A percentile compares a stretch with the other conserved stretches of the same genome.
Conservation (phyloP, 1,284 basidiomycete genomes). For the Athelia sp. region DNA sequence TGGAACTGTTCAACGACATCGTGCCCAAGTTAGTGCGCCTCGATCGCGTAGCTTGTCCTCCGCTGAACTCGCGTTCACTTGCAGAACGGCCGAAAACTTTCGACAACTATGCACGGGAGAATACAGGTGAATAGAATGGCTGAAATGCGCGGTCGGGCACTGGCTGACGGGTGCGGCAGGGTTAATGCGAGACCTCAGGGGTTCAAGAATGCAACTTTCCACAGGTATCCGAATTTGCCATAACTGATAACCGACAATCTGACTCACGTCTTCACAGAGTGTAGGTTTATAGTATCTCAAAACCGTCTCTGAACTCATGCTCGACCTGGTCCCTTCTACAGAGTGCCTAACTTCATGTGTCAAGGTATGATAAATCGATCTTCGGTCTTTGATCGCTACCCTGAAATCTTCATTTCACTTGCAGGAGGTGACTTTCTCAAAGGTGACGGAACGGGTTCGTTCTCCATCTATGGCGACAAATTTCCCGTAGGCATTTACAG, state of each 20-base stretch:
- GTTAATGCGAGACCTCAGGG: slow-evolving; percentile 84
- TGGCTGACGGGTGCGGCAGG: slow-evolving; percentile 33
- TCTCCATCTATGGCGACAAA: slow-evolving; percentile 93
- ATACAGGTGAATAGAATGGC: slow-evolving; percentile 62
- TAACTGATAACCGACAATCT: no score
- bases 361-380: slow-evolving; percentile 48
- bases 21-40: slow-evolving; percentile 71
- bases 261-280: slow-evolving; percentile 44
- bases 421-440: slow-evolving; percentile 85
- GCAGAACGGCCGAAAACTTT: slow-evolving; percentile 95
- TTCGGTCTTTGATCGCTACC: background rate
- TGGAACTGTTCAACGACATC: slow-evolving; percentile 91
- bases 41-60: background rate
- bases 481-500: slow-evolving; percentile 60
- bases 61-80: background rate
- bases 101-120: slow-evolving; percentile 96
- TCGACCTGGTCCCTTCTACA: slow-evolving; percentile 17
- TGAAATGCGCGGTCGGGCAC: background rate
- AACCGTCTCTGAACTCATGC: slow-evolving; percentile 2
- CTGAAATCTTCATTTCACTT: slow-evolving; percentile 4
- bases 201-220: slow-evolving; percentile 87
- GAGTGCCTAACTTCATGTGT: slow-evolving; percentile 82
- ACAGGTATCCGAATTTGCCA: slow-evolving; percentile 55
- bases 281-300: slow-evolving; percentile 40
- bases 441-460: slow-evolving; percentile 89